Evolutionary conservation across 1,284 basidiomycete species (phyloP), one percentile per base, ranked within the genome.

Genomic region (Ganoderma boninense): DNA sequence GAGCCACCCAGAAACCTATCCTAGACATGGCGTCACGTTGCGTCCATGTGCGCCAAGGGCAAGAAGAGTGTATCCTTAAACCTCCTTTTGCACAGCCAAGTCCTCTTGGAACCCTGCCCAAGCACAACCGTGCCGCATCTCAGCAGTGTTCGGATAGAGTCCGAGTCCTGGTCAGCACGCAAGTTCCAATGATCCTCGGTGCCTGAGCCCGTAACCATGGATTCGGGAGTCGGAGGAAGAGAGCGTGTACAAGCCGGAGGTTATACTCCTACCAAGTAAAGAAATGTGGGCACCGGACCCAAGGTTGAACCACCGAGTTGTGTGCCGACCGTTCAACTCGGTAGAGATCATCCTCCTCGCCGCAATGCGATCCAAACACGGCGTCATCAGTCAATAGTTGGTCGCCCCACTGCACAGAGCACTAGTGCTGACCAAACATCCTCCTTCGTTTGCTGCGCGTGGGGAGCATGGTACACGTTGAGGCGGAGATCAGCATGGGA

Each of bases 401-500:
- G 18, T 40, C 11, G 38, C 11, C 38, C 38, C 38, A 14, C 18
- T 35, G 35, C 8, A 57, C 35, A 18, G 29, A 29, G 56, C 56
- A 10, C 20, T 16, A 35, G 18, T 20, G 26, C 32, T 20, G 32
- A 16, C 11, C 18, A 16, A 18, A 57, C 32, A 11, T 4, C 26
- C 29, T n/a, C 20, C 23, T 54, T 54, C 23, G 20, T 4, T 57
- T 11, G 38, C 38, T 40, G 38, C 38, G 56, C 20, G 56, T 57
- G 20, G 11, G 38, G 4, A 40, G 38, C 38, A 11, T 40, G 42
- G 40, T 44, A 10, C 23, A 52, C 46, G 20, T 38, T 8, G 43
- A 42, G 61, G 29, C 54, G 57, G 32, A 65, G 6, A 59, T 16
- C 16, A 29, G 42, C 67, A 35, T 68, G 67, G 20, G 67, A 68